These are phyloP conservation scores for Boletus pseudopeckii DNA, from an alignment of 768 basidiomycete genomes.

Conservation along the genomic window DNA sequence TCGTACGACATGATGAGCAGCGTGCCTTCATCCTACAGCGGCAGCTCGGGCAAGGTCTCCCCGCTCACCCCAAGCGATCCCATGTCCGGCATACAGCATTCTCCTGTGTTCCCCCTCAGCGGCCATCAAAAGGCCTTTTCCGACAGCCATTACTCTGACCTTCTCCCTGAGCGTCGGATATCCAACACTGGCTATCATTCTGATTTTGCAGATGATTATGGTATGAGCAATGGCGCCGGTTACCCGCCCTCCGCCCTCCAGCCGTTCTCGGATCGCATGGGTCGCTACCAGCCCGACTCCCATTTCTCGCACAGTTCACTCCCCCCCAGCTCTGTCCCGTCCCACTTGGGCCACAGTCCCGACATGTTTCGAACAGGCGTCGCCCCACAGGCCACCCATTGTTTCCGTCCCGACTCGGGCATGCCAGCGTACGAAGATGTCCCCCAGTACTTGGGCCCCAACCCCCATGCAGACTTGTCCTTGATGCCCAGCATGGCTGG, in stretches of 20 bases:
- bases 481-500: constrained; percentile 62
- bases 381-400: constrained; percentile 66
- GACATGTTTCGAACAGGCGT: constrained; percentile 63
- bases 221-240: constrained; percentile 43
- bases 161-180: constrained; percentile 56
- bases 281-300: constrained; percentile 52
- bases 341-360: constrained; percentile 48
- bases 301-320: constrained; percentile 47
- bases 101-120: constrained; percentile 46
- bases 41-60: constrained; percentile 69
- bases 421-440: constrained; percentile 57
- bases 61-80: constrained; percentile 70
- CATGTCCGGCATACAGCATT: constrained; percentile 53
- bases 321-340: constrained; percentile 39
- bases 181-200: constrained; percentile 48
- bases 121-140: constrained; percentile 54
- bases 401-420: constrained; percentile 51
- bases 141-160: constrained; percentile 53
- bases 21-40: constrained; percentile 55
- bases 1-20: constrained; percentile 66
- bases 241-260: constrained; percentile 51
- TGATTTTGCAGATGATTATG: constrained; percentile 66
- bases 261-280: constrained; percentile 56
- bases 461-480: constrained; percentile 53
- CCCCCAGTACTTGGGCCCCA: constrained; percentile 50